These are phyloP conservation scores for Xylariaceae sp. DNA, from an alignment of 2,329 filamentous ascomycete species.

Conservation along the genomic window DNA sequence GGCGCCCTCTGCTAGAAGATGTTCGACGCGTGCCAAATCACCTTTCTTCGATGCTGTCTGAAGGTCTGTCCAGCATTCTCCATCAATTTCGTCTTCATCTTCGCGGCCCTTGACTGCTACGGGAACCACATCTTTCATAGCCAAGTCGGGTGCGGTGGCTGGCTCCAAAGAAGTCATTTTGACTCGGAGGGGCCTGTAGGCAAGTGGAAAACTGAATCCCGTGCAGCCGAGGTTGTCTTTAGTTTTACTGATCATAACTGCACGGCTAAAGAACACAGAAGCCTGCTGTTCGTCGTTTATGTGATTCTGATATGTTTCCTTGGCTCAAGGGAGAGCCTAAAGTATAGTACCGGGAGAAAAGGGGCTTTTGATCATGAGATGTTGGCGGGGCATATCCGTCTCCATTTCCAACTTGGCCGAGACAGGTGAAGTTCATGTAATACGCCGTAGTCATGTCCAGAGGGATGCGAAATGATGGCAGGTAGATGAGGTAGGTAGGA, in stretches of 20 bases:
- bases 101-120: constrained; percentile 3
- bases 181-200: not conserved
- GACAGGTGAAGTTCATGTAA: no score
- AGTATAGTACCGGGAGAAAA: not conserved
- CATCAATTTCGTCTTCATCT: constrained; percentile 23
- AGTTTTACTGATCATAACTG: not conserved
- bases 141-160: constrained; percentile 5
- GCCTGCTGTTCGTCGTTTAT: not conserved
- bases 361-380: not conserved
- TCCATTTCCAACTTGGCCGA: not conserved
- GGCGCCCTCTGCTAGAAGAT: constrained; percentile 28
- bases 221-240: not conserved
- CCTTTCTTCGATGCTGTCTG: constrained; percentile 35
- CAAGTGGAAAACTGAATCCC: not conserved
- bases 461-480: no score
- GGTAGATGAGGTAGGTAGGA: no score
- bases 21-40: constrained; percentile 26
- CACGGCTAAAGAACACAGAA: not conserved
- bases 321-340: not conserved
- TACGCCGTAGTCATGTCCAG: no score
- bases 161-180: constrained; percentile 15
- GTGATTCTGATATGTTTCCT: not conserved
- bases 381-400: not conserved
- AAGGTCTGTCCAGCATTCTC: constrained; percentile 35
- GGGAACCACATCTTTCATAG: not conserved